Evolutionary conservation across 75 land plant genomes (phyloP), one percentile per base, ranked within the genome.

Genomic region (Pinus taeda): DNA sequence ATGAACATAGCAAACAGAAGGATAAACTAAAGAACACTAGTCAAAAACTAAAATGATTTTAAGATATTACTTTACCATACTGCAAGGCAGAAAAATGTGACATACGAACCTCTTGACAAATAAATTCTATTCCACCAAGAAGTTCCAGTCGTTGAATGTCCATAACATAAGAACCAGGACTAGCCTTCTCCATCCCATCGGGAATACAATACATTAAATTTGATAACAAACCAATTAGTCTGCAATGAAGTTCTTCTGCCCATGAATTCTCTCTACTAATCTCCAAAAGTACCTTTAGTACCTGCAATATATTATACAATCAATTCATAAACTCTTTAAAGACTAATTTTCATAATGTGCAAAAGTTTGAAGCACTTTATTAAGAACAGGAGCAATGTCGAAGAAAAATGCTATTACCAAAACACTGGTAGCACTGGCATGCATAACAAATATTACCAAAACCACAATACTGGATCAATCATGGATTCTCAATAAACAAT

Each of bases 191-290:
- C 45, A 75, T 22, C 15, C 49, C 81, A 77, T 67, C 79, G 49
- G 86, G 63, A 36, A 83, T 66, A 73, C 77, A 75, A 71, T 97
- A 97, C 73, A 91, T 79, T 89, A 95, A 84, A 78, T 91, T 97
- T 74, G 91, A 83, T 66, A 96, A 70, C 88, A 97, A 85, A 82
- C 91, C 82, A 71, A 97, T 88, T 65, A 97, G 91, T 73, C 84
- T 91, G 79, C 91, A 86, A 79, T 93, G 98, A 74, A 97, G 91
- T 66, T 88, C 86, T 79, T 95, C 94, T 55, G 99, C 98, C 99
- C 99, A 97, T 72, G 96, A 92, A 82, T 93, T 83, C 63, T 79
- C 83, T 77, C 94, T 83, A 76, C 99, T 95, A 20, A 90, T 81
- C 64, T 95, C 90, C 66, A 97, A 56, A 75, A 97, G 91, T 5